Percentiles rank a stretch among this genome's conserved stretches.
Evolutionary conservation across 164 flowering plant species (phyloP).

Genomic region (Stephania yunnanensis): DNA sequence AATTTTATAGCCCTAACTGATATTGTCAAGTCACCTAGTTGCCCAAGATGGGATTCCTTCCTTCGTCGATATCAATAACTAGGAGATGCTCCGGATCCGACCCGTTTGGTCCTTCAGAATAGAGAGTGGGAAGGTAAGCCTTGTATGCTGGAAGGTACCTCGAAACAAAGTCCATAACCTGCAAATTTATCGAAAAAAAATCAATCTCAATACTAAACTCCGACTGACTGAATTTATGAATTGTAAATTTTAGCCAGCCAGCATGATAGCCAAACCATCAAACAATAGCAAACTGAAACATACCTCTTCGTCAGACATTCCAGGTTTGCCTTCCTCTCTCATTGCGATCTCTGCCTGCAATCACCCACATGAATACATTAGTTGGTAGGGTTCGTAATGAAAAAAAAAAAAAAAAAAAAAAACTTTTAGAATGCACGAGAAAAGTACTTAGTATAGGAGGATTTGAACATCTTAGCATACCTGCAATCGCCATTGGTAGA

Average conservation of each 20-base stretch:
- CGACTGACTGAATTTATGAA: neutral
- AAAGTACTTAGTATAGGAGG: neutral
- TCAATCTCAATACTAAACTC: neutral
- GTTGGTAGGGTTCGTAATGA: neutral
- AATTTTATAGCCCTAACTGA: neutral
- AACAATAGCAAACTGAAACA: neutral
- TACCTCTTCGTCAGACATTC: constrained; percentile 95
- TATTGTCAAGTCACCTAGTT: neutral
- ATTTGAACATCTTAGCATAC: constrained; percentile 26
- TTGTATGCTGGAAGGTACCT: constrained; percentile 93
- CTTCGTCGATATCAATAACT: constrained; percentile 28
- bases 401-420: neutral
- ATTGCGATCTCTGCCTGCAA: constrained; percentile 77
- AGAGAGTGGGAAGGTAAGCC: constrained; percentile 88
- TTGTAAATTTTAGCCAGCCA: neutral
- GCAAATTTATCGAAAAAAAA: constrained; percentile 10
- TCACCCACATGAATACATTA: neutral
- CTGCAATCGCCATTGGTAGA: constrained; percentile 94
- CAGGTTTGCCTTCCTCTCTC: constrained; percentile 79
- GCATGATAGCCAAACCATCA: neutral
- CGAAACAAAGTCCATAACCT: constrained; percentile 93
- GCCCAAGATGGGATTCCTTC: constrained; percentile 27
- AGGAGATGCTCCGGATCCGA: constrained; percentile 49
- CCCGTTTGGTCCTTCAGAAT: constrained; percentile 85
- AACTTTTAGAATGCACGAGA: neutral